Percentiles rank a stretch among this genome's conserved stretches.
phyloP scores from a whole-genome alignment of 495 filamentous ascomycete genomes.

The Tuber umbilicatum region DNA sequence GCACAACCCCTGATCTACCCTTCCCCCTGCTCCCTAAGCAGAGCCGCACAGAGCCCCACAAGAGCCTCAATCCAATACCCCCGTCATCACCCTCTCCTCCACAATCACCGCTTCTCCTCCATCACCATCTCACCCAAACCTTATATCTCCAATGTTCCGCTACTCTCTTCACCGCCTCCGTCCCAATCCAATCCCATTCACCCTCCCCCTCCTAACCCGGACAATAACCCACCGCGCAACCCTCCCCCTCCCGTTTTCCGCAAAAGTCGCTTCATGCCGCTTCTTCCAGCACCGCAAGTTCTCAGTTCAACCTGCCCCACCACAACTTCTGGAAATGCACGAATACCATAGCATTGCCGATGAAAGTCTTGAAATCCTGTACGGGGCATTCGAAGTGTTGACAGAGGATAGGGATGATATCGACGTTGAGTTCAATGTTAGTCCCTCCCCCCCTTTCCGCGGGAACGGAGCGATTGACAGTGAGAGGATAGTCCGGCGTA shows the following conservation, averaged over 20 bases:
- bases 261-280: neutral
- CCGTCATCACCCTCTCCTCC: neutral
- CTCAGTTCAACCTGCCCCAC: neutral
- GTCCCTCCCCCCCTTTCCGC: slow-evolving; percentile 18
- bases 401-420: slow-evolving; percentile 57
- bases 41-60: neutral
- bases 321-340: neutral
- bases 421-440: slow-evolving; percentile 58
- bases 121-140: neutral
- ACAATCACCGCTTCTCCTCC: neutral
- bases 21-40: neutral
- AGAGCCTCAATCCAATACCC: neutral
- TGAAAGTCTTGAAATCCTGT: slow-evolving; percentile 53
- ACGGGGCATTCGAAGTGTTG: slow-evolving; percentile 59
- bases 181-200: neutral
- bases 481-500: slow-evolving; percentile 55
- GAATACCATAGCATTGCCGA: slow-evolving; percentile 50
- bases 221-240: neutral
- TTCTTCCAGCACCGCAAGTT: neutral
- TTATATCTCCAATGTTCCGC: neutral
- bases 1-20: neutral
- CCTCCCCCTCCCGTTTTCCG: neutral
- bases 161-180: neutral
- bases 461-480: neutral
- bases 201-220: neutral